Base-by-base conservation (phyloP, 306 rosid species). In the Trifolium subterraneum region DNA sequence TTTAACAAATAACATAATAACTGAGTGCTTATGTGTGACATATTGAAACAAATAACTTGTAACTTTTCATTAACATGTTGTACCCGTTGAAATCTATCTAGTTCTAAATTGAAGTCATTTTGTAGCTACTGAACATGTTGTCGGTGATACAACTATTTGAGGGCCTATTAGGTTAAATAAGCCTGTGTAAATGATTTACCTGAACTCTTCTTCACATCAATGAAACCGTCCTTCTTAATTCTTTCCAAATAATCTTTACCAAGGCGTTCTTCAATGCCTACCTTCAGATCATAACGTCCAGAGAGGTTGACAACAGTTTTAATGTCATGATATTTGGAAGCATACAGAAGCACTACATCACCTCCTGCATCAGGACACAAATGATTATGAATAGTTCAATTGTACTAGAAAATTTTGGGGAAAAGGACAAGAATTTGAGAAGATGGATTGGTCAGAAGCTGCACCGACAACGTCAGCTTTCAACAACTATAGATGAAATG, bases 301-400 rank as follows among this genome's bases (percentile, higher is more conserved):
- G 92, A 92, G 80, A 84, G 50, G 81, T 90, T 92, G 87, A 88
- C 78, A 75, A 87, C 96, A 1, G 78, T 75, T 51, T 52, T 22
- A 36, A 92, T 63, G 81, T 81, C 90, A 65, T 73, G 84, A 80
- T 88, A 88, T 71, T 71, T 88, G 19, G 93, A 87, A 59, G 96
- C 86, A 84, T 88, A 90, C 7, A 88, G 85, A 20, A 92, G 90
- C 77, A 88, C 97, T 61, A 81, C 82, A 29, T 79, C 76, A 31
- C 92, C 96, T 76, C 96, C 97, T 92, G 86, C 54, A 71, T 14
- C 61, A 56, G 8, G 47, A 11, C 47, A 42, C 47, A 42, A 42
- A 11, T 1, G 12, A 42, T 42, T 42, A 11, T 0, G 13, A 42
- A 10, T 3, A 11, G 47, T 42, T 11, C 47, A 10, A 42, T 42